A percentile compares a stretch with the other conserved stretches of the same genome.
These are phyloP conservation scores for Penstemon eatonii DNA, from an alignment of 257 asterid genomes.

Conservation along the genomic window DNA sequence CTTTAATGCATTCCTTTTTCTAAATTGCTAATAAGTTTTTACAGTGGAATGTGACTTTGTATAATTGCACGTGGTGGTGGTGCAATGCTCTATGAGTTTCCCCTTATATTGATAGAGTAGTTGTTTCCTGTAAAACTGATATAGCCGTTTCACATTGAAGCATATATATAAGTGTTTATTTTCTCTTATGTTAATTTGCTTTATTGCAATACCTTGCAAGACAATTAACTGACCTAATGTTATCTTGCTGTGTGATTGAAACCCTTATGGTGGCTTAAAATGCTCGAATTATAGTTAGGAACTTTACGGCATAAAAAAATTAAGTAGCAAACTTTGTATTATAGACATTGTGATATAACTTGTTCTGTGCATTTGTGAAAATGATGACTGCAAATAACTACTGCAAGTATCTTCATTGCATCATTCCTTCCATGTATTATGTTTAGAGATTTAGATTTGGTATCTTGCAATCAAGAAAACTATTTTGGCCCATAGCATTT, in stretches of 20 bases:
- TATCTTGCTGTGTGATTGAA: neutral
- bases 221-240: neutral
- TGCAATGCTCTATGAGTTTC: neutral
- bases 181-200: neutral
- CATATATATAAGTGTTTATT: neutral
- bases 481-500: neutral
- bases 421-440: conserved; percentile 4
- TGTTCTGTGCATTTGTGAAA: neutral
- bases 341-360: conserved; percentile 4
- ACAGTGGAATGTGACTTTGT: neutral
- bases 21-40: neutral
- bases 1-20: neutral
- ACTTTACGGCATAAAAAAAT: neutral
- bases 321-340: neutral
- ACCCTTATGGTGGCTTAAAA: neutral
- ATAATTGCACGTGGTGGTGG: neutral
- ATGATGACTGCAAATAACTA: neutral
- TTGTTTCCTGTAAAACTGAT: neutral
- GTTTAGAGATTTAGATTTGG: conserved; percentile 5
- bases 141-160: neutral
- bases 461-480: neutral
- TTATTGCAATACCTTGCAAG: conserved; percentile 2
- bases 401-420: conserved; percentile 2
- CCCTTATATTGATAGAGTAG: conserved; percentile 12
- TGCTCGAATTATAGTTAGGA: neutral